Base-by-base conservation (phyloP, 495 filamentous ascomycete genomes). In the Aspergillus indologenus region DNA sequence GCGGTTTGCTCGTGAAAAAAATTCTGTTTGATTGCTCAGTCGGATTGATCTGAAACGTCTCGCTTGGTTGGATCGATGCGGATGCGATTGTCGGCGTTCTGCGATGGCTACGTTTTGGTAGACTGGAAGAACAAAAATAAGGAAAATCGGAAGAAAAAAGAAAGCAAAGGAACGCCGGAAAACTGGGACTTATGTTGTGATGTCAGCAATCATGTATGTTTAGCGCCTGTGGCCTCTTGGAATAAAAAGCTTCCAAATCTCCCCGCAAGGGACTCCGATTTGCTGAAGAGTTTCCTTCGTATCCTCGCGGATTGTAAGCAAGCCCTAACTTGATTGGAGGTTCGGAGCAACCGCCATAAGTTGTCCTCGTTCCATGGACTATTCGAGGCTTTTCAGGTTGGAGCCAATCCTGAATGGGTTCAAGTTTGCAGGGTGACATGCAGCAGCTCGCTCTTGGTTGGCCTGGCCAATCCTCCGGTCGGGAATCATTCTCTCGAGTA, bases 1-100 rank as follows among this genome's bases (percentile, higher is more conserved):
- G 48, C 40, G 62, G 46, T 43, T 34, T 44, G 57, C 40, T 59
- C 53, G 56, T 60, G 61, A 57, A 50, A 43, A 57, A 50, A 43
- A 45, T 31, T 61, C 43, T 56, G 22, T 53, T 59, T 48, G 42
- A 53, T 31, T 57, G 22, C 42, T 42, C 34, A 31, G 44, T 40
- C 31, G 54, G 21, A 45, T 51, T 31, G 43, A 34, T 22, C 24
- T 57, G 26, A 29, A 43, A 29, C 48, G 57, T 52, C 53, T 43
- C n/a, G 43, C 14, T n/a, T 40, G 31, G 12, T 52, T 44, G 49
- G 26, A 23, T 40, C 60, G 56, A 49, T 58, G 47, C 58, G 49
- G 58, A 43, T 55, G 21, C 52, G 55, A 52, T 53, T 55, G 34
- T 40, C 34, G 34, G 34, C 34, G 34, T 14, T 40, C 34, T 40